Base-by-base conservation (phyloP, 2,329 filamentous ascomycete species). In the Ascomycota sp. region DNA sequence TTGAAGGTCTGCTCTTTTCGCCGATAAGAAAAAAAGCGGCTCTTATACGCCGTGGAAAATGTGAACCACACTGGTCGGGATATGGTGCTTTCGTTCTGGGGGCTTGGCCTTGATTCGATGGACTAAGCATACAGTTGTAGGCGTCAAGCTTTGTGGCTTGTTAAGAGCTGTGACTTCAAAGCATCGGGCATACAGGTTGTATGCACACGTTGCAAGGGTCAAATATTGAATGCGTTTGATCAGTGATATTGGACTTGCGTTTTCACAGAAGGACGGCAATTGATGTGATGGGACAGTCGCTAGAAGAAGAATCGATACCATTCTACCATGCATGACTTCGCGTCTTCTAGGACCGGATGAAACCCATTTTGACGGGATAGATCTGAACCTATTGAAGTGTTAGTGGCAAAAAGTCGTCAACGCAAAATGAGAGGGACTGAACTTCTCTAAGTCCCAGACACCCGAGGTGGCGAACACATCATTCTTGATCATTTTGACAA, bases 401-500 rank as follows among this genome's bases (percentile, higher is more conserved):
- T 4, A 20, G 13, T 27, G 13, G 20, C 12, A 4, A 12, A 20
- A 8, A 11, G 24, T 26, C 12, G 15, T 12, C 12, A 13, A 7
- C 22, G n/a, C n/a, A 9, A 7, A 13, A 5, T 3, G 9, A 5
- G 10, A 7, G 23, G 8, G 26, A 44, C 48, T 43, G 36, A 69
- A 69, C 42, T 77, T 77, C 23, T 73, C 65, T 34, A 77, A 46
- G 57, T 93, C 80, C 83, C 83, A 93, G 7, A 91, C 82, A 0
- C 73, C 79, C 26, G 52, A 61, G 35, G 55, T 62, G 8, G 63
- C 59, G 53, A 92, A 93, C 8, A 83, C 57, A 54, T 93, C 83
- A 29, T 67, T 61, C 49, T 65, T 67, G 28, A 93, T 48, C 30
- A 65, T 45, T 40, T 75, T 64, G 25, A 75, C 47, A 2, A 80